Evolutionary conservation across 176 grass and related monocot species (phyloP), one percentile per base, ranked within the genome.

Genomic region (Eremochloa ophiuroides): DNA sequence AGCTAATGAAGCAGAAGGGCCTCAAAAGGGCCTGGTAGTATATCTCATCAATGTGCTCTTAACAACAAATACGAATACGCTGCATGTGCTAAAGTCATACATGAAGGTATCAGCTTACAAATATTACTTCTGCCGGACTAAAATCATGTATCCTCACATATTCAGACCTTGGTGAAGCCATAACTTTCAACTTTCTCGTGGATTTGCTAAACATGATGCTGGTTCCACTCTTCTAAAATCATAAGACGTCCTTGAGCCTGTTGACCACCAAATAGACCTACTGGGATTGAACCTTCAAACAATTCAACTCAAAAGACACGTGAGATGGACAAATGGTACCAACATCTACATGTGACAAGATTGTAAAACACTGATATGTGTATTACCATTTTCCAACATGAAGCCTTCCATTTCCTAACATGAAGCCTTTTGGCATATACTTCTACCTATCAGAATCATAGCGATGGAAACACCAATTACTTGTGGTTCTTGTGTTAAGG

Each of bases 291-390:
- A 77, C 56, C 33, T 77, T 62, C 35, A 44, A 51, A 15, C 56
- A 72, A 67, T 53, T 56, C 66, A 79, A 73, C 76, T 67, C 42
- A 86, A 85, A 79, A 73, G 59, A 66, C 27, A 75, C 43, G 58
- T 66, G 18, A 55, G 67, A 86, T 74, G 35, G 59, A 44, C 79
- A 74, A 26, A 23, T 30, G 37, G 46, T 60, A 60, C 20, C 28
- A 42, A 46, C 46, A 75, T 68, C 66, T 8, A 30, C 18, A 37
- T 53, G 31, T 48, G 74, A 28, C 10, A 50, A 27, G 13, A 43
- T 81, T 34, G 28, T 8, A 77, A 61, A 60, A 20, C 34, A 68
- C 37, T 28, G 51, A 39, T 5, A 74, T 64, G 22, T 8, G 37
- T n/a, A 79, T 46, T 78, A 23, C 40, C 65, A 62, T 73, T 71